A percentile compares a stretch with the other conserved stretches of the same genome.
Evolutionary conservation across 2,329 filamentous ascomycete species (phyloP).

Genomic region (Chaetomium sp.): DNA sequence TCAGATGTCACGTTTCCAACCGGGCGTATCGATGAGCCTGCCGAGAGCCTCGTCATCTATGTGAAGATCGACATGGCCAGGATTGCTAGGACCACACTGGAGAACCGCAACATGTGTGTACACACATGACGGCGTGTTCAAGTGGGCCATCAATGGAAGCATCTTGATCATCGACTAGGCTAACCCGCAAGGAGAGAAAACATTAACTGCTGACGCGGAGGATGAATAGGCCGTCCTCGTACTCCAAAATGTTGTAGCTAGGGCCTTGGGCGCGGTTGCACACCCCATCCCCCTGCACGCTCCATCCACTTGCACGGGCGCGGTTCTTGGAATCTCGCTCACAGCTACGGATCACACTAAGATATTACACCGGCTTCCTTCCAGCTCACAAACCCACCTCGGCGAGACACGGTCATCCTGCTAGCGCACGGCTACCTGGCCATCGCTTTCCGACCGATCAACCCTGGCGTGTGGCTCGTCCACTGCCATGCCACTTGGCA

Average conservation of each 20-base stretch:
- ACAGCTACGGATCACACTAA: background rate
- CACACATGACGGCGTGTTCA: too few species aligned
- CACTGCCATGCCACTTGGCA: background rate
- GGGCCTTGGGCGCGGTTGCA: too few species aligned
- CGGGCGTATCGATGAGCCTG: too few species aligned
- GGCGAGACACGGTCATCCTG: background rate
- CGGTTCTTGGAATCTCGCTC: background rate
- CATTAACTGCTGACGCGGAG: background rate
- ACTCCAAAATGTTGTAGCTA: background rate
- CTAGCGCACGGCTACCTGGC: background rate
- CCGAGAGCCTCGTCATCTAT: too few species aligned
- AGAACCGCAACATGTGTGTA: too few species aligned
- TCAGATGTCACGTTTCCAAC: too few species aligned
- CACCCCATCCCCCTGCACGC: constrained; percentile 1
- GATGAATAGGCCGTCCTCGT: background rate
- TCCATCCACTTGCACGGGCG: background rate
- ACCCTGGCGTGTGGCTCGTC: background rate
- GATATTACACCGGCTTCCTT: background rate
- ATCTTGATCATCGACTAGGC: too few species aligned
- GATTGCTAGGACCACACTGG: too few species aligned
- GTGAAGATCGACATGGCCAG: too few species aligned
- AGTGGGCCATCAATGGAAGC: too few species aligned
- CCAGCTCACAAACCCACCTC: constrained; percentile 37
- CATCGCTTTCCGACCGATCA: background rate
- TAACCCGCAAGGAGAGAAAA: too few species aligned